phyloP scores from a whole-genome alignment of 345 rosid genomes.

The Gossypium thurberi region DNA sequence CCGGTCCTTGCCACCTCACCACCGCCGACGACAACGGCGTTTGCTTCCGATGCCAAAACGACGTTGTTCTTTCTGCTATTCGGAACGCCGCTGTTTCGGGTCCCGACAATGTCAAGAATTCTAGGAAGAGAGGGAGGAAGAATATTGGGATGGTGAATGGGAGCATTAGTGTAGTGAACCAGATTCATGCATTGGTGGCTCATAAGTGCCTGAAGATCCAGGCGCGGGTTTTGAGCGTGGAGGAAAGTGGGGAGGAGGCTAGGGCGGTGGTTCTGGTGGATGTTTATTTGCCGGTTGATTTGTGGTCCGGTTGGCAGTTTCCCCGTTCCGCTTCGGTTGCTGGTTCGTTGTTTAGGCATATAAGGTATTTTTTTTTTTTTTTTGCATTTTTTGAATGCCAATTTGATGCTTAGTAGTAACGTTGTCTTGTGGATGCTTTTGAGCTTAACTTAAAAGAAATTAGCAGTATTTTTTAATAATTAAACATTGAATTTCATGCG shows the following conservation, averaged over 20 bases:
- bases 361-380: slow-evolving; percentile 38
- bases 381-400: neutral
- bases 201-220: slow-evolving; percentile 48
- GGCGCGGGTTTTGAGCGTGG: slow-evolving; percentile 39
- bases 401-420: neutral
- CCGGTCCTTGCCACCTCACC: slow-evolving; percentile 44
- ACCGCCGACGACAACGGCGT: slow-evolving; percentile 25
- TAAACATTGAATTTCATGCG: neutral
- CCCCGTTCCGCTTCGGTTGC: slow-evolving; percentile 54
- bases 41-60: slow-evolving; percentile 43
- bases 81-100: neutral
- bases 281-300: slow-evolving; percentile 51
- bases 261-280: slow-evolving; percentile 71
- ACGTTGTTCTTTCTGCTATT: slow-evolving; percentile 26
- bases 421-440: neutral
- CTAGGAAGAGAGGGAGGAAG: slow-evolving; percentile 26
- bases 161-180: slow-evolving; percentile 66
- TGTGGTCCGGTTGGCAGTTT: slow-evolving; percentile 88
- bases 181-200: slow-evolving; percentile 50
- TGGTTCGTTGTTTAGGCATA: slow-evolving; percentile 59
- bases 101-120: slow-evolving; percentile 14
- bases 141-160: slow-evolving; percentile 73
- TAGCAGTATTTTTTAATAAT: neutral
- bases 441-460: neutral
- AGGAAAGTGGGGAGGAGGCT: slow-evolving; percentile 30